Evolutionary conservation across 148 eudicot species (phyloP).

Genomic region (Heliamphora exappendiculata): DNA sequence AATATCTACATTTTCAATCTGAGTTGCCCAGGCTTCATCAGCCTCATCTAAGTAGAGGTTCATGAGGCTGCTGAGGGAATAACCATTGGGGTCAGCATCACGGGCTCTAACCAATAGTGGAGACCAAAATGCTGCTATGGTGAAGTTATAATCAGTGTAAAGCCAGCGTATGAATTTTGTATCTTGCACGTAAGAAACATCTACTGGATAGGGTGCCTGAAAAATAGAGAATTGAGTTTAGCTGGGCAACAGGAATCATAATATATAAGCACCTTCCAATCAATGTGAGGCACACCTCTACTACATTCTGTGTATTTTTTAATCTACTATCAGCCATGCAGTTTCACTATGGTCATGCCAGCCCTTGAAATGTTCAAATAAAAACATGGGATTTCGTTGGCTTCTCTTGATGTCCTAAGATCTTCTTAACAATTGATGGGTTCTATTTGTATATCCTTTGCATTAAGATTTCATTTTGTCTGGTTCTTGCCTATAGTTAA

Average conservation of each 20-base stretch:
- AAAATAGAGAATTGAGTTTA: not conserved
- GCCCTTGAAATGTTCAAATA: not conserved
- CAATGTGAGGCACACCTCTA: not conserved
- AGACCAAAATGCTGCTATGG: slow-evolving; percentile 9
- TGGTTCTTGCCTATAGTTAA: too few species aligned
- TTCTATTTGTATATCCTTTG: not conserved
- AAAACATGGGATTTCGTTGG: not conserved
- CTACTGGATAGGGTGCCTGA: slow-evolving; percentile 18
- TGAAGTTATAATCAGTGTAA: slow-evolving; percentile 12
- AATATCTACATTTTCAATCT: slow-evolving; percentile 31
- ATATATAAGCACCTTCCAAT: not conserved
- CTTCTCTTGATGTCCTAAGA: not conserved
- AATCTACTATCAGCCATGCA: too few species aligned
- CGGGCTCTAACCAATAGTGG: slow-evolving; percentile 12
- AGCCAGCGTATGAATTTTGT: slow-evolving; percentile 16
- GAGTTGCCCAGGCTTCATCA: slow-evolving; percentile 27
- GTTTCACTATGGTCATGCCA: too few species aligned
- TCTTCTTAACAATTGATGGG: not conserved
- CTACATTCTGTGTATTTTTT: too few species aligned
- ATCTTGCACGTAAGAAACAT: slow-evolving; percentile 11
- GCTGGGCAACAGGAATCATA: not conserved
- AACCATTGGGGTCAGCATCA: not conserved
- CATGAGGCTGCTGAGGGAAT: slow-evolving; percentile 15
- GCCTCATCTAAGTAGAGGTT: slow-evolving; percentile 37
- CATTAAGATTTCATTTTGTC: too few species aligned